A percentile compares a stretch with the other conserved stretches of the same genome.
These are phyloP conservation scores for Podaxis carcinomalis DNA, from an alignment of 768 basidiomycete species.

Conservation along the genomic window DNA sequence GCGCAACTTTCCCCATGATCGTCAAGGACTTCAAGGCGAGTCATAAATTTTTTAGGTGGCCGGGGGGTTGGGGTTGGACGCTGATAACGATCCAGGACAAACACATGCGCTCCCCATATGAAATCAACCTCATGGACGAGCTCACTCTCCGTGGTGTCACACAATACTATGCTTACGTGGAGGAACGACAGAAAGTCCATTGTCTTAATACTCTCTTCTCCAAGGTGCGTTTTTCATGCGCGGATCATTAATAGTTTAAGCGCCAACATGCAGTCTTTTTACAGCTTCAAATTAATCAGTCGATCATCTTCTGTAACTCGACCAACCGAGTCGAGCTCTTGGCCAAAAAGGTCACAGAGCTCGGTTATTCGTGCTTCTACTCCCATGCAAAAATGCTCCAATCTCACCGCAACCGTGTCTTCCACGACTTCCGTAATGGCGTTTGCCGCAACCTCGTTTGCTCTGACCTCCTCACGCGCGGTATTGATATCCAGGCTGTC, in stretches of 20 bases:
- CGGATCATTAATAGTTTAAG: not conserved
- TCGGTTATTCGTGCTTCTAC: conserved; percentile 99
- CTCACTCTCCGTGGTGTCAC: conserved; percentile 97
- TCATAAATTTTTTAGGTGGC: not conserved
- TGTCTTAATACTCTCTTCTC: conserved; percentile 99
- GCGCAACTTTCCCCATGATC: conserved; percentile 97
- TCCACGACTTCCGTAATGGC: conserved; percentile 99
- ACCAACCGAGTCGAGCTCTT: conserved; percentile 99
- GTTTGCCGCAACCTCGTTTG: conserved; percentile 99
- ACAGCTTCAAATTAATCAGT: conserved; percentile 99
- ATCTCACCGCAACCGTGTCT: conserved; percentile 97
- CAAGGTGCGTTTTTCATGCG: conserved; percentile 52
- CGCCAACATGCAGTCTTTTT: conserved; percentile 7
- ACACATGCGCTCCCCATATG: conserved; percentile 93
- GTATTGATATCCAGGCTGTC: conserved; percentile 99
- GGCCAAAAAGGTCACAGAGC: conserved; percentile 98
- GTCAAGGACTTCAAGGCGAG: conserved; percentile 97
- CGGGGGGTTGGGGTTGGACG: not conserved
- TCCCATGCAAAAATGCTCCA: conserved; percentile 99
- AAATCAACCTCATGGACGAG: conserved; percentile 99
- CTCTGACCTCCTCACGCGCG: conserved; percentile 94
- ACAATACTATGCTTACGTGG: conserved; percentile 99
- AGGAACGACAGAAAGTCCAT: conserved; percentile 99
- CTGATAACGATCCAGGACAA: conserved; percentile 59
- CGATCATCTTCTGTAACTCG: conserved; percentile 99